Conservation (phyloP, 768 basidiomycete genomes). For the Hygrophorus russula region DNA sequence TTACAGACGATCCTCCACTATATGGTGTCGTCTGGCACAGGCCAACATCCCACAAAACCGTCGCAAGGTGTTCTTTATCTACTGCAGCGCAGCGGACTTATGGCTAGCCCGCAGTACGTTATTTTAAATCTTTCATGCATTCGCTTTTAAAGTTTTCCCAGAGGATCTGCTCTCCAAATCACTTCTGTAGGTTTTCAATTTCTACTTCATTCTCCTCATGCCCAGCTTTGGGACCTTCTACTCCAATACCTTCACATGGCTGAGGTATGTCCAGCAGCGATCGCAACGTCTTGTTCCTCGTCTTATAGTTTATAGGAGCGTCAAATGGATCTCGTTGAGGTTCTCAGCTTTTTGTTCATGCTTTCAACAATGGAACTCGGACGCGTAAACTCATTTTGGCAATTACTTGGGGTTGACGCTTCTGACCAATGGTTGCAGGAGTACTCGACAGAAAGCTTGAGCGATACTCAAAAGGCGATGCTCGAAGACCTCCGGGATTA, state of each 20-base stretch:
- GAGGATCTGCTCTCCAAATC: slow-evolving; percentile 59
- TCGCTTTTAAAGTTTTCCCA: slow-evolving; percentile 10
- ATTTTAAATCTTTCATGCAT: neutral
- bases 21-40: slow-evolving; percentile 90
- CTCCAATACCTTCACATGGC: slow-evolving; percentile 83
- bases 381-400: slow-evolving; percentile 36
- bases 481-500: slow-evolving; percentile 90
- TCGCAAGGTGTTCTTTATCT: slow-evolving; percentile 78
- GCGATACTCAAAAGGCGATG: slow-evolving; percentile 74
- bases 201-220: slow-evolving; percentile 86
- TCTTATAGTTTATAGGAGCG: slow-evolving; percentile 44
- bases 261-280: slow-evolving; percentile 39
- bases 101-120: slow-evolving; percentile 59
- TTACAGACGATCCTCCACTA: slow-evolving; percentile 88
- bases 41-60: slow-evolving; percentile 63
- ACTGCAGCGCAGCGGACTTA: slow-evolving; percentile 75
- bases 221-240: slow-evolving; percentile 90
- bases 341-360: slow-evolving; percentile 93
- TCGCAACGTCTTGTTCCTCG: slow-evolving; percentile 10
- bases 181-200: slow-evolving; percentile 96
- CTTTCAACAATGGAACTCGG: slow-evolving; percentile 94
- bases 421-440: slow-evolving; percentile 39
- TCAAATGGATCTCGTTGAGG: slow-evolving; percentile 87
- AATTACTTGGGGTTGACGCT: neutral
- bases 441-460: slow-evolving; percentile 77